A percentile compares a stretch with the other conserved stretches of the same genome.
Conservation (phyloP, 129 eudicot genomes). For the Flaveria linearis region DNA sequence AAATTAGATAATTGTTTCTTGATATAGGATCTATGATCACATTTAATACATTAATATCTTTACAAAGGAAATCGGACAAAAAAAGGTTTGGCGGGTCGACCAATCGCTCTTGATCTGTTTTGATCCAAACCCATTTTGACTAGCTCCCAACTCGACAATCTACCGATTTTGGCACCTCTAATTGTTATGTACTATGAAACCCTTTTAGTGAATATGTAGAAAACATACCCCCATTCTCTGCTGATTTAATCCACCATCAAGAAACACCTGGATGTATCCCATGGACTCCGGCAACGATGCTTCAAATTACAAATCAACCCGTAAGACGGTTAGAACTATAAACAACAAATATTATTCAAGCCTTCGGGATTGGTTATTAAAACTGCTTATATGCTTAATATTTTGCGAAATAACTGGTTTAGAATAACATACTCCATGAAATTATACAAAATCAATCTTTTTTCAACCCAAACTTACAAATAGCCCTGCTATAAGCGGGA, state of each 20-base stretch:
- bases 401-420: background rate
- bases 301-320: conserved; percentile 23
- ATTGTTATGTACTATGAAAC: background rate
- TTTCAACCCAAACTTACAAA: too few species aligned
- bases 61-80: background rate
- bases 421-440: background rate
- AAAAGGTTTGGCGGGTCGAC: background rate
- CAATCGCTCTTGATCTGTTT: background rate
- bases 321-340: conserved; percentile 16
- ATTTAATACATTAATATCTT: background rate
- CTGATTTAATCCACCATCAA: conserved; percentile 97
- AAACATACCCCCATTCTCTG: conserved; percentile 97
- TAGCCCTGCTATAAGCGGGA: background rate
- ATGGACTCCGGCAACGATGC: conserved; percentile 70
- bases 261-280: conserved; percentile 94
- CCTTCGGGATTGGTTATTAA: background rate
- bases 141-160: background rate
- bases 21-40: background rate
- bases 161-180: conserved; percentile 1
- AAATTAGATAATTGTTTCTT: background rate
- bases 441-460: too few species aligned
- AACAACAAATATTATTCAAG: background rate
- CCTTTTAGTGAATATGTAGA: conserved; percentile 7
- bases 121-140: conserved; percentile 8
- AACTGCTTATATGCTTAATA: background rate